phyloP scores from a whole-genome alignment of 768 basidiomycete genomes.

The Rhodotorula taiwanensis region DNA sequence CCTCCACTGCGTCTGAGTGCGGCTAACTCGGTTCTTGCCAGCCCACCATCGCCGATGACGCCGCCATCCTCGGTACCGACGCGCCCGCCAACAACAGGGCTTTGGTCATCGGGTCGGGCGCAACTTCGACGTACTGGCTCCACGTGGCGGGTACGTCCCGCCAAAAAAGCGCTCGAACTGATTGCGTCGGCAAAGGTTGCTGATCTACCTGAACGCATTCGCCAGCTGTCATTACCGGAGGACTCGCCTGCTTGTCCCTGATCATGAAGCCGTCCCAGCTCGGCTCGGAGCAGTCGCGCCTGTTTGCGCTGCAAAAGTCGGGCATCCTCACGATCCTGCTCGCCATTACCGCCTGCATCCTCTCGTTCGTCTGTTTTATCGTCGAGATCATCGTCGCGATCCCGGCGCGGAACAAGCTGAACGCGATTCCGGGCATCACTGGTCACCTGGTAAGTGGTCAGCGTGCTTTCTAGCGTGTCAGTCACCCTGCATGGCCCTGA shows the following conservation, averaged over 20 bases:
- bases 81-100: not conserved
- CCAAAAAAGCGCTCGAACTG: not conserved
- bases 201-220: no score
- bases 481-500: not conserved
- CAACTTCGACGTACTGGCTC: constrained; percentile 26
- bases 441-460: constrained; percentile 12
- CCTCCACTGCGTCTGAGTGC: not conserved
- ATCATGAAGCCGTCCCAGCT: constrained; percentile 26
- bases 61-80: constrained; percentile 17
- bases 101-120: constrained; percentile 10
- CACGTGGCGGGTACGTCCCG: constrained; percentile 23
- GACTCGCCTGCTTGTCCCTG: constrained; percentile 22
- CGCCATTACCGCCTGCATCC: constrained; percentile 6
- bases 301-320: constrained; percentile 33
- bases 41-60: constrained; percentile 9
- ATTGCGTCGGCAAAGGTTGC: no score
- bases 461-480: not conserved
- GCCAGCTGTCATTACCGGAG: constrained; percentile 18
- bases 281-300: constrained; percentile 16
- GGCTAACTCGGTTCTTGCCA: not conserved
- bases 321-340: constrained; percentile 33
- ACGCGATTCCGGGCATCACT: constrained; percentile 10
- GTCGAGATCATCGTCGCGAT: constrained; percentile 26
- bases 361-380: constrained; percentile 25
- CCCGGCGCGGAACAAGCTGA: constrained; percentile 20